Evolutionary conservation across 495 filamentous ascomycete species (phyloP), one percentile per base, ranked within the genome.

Genomic region (Xylaria scruposa): DNA sequence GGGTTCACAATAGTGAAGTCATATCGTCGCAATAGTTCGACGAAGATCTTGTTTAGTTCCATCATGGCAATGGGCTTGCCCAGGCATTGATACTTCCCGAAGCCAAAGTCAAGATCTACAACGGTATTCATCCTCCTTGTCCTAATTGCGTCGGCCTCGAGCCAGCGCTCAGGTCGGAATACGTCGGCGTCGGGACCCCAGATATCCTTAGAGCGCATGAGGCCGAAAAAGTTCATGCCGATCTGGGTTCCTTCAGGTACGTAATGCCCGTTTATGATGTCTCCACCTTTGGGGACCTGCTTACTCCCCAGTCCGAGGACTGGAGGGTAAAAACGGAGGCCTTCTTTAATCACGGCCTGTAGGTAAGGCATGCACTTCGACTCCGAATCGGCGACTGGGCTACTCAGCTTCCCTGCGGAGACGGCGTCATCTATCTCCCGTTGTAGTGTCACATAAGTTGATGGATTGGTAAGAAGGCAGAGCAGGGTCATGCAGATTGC

Each of bases 211-310:
- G 81, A 68, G 13, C 80, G 73, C n/a, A 78, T 65, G 1, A 80
- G 75, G 2, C 77, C 77, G 46, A 60, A 79, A 17, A 73, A 54
- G 21, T 69, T 74, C 15, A 64, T 66, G 19, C 74, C 85, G 19
- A 93, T 83, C 71, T 88, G 86, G 0, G 87, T 90, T 5, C 89
- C 90, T 21, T 81, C 85, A 0, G 90, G 90, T 0, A 88, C 83
- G 36, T 80, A 83, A 31, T 81, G 79, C 5, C 88, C 90, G 53
- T 85, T 81, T 1, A 91, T 75, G 1, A 83, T 78, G 54, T 89
- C 78, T 0, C 89, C 90, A 5, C 81, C 87, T 72, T 80, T 64
- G 68, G 85, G 67, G 61, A 84, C 78, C 73, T 83, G 56, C 78
- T 86, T 78, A 71, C 75, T 78, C 79, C 90, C 84, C 53, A 75